Conservation (phyloP, 495 filamentous ascomycete genomes). For the Penicillium tannophilum region DNA sequence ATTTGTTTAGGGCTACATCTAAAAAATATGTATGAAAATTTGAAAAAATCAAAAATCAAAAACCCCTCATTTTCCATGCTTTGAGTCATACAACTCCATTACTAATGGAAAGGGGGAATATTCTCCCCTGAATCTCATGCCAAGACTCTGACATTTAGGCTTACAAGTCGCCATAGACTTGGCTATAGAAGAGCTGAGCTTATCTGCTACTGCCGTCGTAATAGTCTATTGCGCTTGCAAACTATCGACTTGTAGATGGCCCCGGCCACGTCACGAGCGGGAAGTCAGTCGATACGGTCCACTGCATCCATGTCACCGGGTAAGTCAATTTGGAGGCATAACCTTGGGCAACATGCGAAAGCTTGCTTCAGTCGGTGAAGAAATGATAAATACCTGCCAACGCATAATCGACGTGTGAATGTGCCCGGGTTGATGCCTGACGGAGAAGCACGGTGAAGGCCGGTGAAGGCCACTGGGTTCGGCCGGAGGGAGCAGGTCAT, state of each 20-base stretch:
- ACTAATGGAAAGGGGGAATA: not conserved
- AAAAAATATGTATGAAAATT: not conserved
- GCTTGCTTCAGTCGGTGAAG: not conserved
- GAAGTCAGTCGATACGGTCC: not conserved
- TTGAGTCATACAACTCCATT: not conserved
- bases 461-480: not conserved
- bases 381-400: not conserved
- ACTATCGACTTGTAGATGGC: not conserved
- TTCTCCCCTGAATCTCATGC: not conserved
- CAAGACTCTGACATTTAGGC: not conserved
- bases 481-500: not conserved
- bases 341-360: not conserved
- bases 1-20: not conserved
- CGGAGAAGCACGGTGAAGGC: not conserved
- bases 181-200: not conserved
- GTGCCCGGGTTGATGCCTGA: not conserved
- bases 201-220: not conserved
- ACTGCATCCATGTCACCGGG: not conserved
- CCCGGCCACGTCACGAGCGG: slow-evolving; percentile 1
- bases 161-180: not conserved
- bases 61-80: no score
- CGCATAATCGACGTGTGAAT: not conserved
- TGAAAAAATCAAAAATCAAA: not conserved
- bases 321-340: not conserved
- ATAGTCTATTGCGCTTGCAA: not conserved